Evolutionary conservation across 257 asterid genomes (phyloP).

Genomic region (Orobanche coerulescens): DNA sequence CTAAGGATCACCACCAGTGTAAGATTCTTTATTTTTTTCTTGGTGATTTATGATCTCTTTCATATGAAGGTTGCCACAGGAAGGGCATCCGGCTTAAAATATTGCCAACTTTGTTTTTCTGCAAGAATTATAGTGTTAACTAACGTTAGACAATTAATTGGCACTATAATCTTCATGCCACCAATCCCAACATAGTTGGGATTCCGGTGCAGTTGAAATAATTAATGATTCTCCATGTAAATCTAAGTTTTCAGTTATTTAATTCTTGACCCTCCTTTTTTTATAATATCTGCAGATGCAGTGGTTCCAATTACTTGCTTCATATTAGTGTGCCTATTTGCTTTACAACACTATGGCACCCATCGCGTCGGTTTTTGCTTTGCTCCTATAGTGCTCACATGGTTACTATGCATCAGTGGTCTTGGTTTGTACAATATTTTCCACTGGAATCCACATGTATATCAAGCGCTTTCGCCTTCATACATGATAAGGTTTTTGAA

Average conservation of each 20-base stretch:
- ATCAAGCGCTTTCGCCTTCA: conserved; percentile 81
- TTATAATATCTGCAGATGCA: conserved; percentile 80
- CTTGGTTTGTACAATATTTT: conserved; percentile 80
- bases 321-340: conserved; percentile 85
- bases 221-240: too few relatives aligned
- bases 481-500: conserved; percentile 82
- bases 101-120: too few relatives aligned
- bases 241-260: too few relatives aligned
- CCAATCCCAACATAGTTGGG: too few relatives aligned
- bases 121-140: too few relatives aligned
- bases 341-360: conserved; percentile 94
- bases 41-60: too few relatives aligned
- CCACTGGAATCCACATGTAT: conserved; percentile 79
- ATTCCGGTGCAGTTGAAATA: too few relatives aligned
- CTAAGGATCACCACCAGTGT: conserved; percentile 94
- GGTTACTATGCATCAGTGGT: conserved; percentile 80
- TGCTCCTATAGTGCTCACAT: conserved; percentile 72
- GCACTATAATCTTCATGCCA: too few relatives aligned
- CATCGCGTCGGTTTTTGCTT: conserved; percentile 80
- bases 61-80: too few relatives aligned
- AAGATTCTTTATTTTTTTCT: conserved; percentile 30
- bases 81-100: too few relatives aligned
- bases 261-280: conserved; percentile 11
- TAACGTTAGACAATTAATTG: too few relatives aligned
- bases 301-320: conserved; percentile 90